Conservation (phyloP, 78 protist species). For the Chrysochromulina parva region DNA sequence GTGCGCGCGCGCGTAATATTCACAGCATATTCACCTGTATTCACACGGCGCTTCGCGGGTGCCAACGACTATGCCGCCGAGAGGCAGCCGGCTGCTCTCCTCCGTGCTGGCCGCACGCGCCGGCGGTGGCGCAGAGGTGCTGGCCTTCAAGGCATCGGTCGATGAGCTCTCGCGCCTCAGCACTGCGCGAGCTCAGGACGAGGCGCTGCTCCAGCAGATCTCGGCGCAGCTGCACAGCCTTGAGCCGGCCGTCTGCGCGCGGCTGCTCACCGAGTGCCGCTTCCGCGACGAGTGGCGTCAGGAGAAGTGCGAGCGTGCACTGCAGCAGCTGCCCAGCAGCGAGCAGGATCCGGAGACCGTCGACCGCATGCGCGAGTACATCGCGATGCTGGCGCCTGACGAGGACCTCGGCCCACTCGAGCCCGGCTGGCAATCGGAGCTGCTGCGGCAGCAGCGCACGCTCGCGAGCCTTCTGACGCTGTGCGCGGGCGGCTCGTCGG, state of each 20-base stretch:
- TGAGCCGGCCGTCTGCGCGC: background rate
- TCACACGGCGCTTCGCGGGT: background rate
- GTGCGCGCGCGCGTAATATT: no score
- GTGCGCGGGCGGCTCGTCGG: background rate
- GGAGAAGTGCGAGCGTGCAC: background rate
- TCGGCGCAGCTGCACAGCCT: background rate
- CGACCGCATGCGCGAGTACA: background rate
- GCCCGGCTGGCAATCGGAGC: background rate
- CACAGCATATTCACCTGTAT: background rate
- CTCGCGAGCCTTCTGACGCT: background rate
- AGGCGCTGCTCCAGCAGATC: background rate
- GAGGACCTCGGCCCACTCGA: background rate
- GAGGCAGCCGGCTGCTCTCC: background rate
- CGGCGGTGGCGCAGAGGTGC: no score
- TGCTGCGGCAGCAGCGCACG: background rate
- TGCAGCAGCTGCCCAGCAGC: background rate
- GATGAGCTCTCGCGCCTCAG: background rate
- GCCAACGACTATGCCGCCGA: background rate
- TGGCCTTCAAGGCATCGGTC: background rate
- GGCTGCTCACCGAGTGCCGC: background rate
- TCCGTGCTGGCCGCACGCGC: no score
- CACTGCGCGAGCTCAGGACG: background rate
- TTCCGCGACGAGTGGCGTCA: background rate
- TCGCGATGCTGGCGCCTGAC: background rate
- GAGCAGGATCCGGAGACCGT: background rate